Evolutionary conservation across 2,329 filamentous ascomycete genomes (phyloP).

Genomic region (Talaromyces islandicus): DNA sequence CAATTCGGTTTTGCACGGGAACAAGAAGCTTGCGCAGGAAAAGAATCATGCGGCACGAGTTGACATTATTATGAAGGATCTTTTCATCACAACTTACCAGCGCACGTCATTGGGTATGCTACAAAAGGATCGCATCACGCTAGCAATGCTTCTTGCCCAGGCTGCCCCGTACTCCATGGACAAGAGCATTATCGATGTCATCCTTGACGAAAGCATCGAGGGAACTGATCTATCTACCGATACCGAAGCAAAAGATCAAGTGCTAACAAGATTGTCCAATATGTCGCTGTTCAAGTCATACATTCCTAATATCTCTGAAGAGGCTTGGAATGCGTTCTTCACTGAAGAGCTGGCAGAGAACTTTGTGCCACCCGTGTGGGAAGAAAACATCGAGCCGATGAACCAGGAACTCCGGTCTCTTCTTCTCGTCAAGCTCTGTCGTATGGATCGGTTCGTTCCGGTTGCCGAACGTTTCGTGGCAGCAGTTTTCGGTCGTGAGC

Average conservation of each 20-base stretch:
- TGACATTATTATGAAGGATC: slow-evolving; percentile 81
- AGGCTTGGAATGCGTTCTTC: slow-evolving; percentile 76
- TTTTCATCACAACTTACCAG: slow-evolving; percentile 88
- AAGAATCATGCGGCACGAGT: slow-evolving; percentile 73
- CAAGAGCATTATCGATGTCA: slow-evolving; percentile 75
- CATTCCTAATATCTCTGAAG: slow-evolving; percentile 55
- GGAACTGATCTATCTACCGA: slow-evolving; percentile 74
- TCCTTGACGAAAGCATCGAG: slow-evolving; percentile 71
- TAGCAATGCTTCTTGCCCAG: slow-evolving; percentile 91
- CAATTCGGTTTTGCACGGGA: slow-evolving; percentile 78
- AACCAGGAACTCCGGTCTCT: slow-evolving; percentile 79
- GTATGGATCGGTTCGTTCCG: slow-evolving; percentile 91
- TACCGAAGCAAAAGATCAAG: slow-evolving; percentile 58
- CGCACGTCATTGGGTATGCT: slow-evolving; percentile 88
- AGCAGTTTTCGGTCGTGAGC: slow-evolving; percentile 73
- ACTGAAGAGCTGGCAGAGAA: slow-evolving; percentile 81
- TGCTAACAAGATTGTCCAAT: slow-evolving; percentile 62
- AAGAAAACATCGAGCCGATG: slow-evolving; percentile 55
- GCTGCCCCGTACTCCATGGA: slow-evolving; percentile 97
- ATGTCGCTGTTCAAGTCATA: slow-evolving; percentile 68
- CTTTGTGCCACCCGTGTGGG: slow-evolving; percentile 71
- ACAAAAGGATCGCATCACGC: slow-evolving; percentile 88
- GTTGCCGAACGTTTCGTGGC: slow-evolving; percentile 85
- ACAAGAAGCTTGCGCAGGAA: slow-evolving; percentile 64
- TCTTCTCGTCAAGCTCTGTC: slow-evolving; percentile 86